Evolutionary conservation across 208 protist genomes (phyloP).

Genomic region (Acanthamoeba culbertsoni): DNA sequence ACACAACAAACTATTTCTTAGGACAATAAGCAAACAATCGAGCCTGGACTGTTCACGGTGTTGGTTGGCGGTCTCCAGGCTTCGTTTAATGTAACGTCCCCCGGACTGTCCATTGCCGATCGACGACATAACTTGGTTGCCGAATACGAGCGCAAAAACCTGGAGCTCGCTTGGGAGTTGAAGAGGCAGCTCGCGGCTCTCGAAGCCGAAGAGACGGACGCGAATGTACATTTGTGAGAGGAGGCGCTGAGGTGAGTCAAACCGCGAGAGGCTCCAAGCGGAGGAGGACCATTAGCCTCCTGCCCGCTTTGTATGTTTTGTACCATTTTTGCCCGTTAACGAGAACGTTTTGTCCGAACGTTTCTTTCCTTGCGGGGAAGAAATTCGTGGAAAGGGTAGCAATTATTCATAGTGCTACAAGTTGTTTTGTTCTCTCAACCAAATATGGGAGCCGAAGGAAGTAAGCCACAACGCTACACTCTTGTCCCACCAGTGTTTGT

Average conservation of each 20-base stretch:
- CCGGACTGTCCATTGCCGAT: background rate
- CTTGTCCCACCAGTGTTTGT: background rate
- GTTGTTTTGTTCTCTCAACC: too few relatives aligned
- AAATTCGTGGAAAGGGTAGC: too few relatives aligned
- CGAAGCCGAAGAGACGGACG: background rate
- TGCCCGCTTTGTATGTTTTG: too few relatives aligned
- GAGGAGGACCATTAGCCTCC: too few relatives aligned
- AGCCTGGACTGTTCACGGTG: background rate
- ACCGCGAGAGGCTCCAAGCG: too few relatives aligned
- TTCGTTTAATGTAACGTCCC: background rate
- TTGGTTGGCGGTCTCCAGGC: background rate
- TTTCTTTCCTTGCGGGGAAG: too few relatives aligned
- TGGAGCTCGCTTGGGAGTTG: background rate
- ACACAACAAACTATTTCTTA: background rate
- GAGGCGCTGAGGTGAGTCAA: too few relatives aligned
- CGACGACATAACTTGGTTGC: background rate
- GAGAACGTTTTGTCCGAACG: too few relatives aligned
- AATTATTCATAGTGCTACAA: too few relatives aligned
- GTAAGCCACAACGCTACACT: background rate
- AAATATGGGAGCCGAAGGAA: background rate
- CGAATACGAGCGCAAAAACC: constrained; percentile 26
- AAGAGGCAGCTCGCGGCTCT: background rate
- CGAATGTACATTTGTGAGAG: background rate
- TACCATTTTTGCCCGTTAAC: too few relatives aligned
- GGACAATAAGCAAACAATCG: background rate